A percentile compares a stretch with the other conserved stretches of the same genome.
Conservation (phyloP, 768 basidiomycete species). For the Leucocoprinus leucothites region DNA sequence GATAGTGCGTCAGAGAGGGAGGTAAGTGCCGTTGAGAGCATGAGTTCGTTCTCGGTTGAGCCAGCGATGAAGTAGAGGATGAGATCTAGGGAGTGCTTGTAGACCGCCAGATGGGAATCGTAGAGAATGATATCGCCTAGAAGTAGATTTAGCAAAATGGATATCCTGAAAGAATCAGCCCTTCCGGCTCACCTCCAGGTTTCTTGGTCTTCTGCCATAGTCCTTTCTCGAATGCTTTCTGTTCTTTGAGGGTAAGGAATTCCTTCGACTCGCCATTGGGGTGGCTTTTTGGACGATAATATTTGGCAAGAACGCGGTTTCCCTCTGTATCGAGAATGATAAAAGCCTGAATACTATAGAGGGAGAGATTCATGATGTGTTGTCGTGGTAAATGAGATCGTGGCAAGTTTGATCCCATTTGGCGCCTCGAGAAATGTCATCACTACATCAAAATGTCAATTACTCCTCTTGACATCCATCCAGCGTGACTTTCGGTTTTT, state of each 20-base stretch:
- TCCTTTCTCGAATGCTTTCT: slow-evolving; percentile 93
- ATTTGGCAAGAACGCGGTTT: slow-evolving; percentile 92
- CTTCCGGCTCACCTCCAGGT: slow-evolving; percentile 63
- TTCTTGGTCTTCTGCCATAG: slow-evolving; percentile 96
- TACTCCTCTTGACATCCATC: not conserved
- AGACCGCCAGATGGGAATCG: slow-evolving; percentile 87
- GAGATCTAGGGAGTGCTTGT: slow-evolving; percentile 93
- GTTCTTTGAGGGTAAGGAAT: slow-evolving; percentile 79
- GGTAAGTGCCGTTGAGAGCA: slow-evolving; percentile 82
- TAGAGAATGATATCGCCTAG: slow-evolving; percentile 94
- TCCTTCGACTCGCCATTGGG: slow-evolving; percentile 61
- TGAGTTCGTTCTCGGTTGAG: slow-evolving; percentile 90
- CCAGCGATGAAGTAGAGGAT: slow-evolving; percentile 92
- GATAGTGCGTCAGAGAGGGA: slow-evolving; percentile 86
- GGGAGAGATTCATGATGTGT: slow-evolving; percentile 67
- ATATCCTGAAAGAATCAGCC: not conserved
- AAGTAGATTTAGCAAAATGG: too few relatives aligned
- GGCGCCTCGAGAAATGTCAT: not conserved
- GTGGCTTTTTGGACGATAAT: slow-evolving; percentile 77
- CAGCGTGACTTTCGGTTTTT: too few relatives aligned
- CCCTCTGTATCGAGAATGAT: slow-evolving; percentile 95
- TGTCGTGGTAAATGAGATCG: slow-evolving; percentile 2
- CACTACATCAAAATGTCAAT: not conserved
- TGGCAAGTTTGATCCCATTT: not conserved
- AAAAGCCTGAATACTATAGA: slow-evolving; percentile 86